Conservation (phyloP, 2,329 filamentous ascomycete genomes). For the Bipolaris oryzae region DNA sequence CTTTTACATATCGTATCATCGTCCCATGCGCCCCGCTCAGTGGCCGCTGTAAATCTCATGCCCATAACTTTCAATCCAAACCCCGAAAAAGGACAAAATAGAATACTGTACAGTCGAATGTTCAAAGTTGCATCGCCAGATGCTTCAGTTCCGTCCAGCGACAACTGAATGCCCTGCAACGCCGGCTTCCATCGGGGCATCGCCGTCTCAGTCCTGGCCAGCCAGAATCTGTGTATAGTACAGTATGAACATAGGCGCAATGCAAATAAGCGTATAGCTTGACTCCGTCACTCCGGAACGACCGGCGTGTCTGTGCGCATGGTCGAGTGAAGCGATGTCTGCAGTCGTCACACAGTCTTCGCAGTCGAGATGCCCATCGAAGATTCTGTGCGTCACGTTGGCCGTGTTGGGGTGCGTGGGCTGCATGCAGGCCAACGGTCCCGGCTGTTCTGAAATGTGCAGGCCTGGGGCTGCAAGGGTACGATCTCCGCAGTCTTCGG, state of each 20-base stretch:
- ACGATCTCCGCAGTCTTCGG: conserved; percentile 22
- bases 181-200: not conserved
- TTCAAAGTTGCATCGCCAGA: conserved; percentile 2
- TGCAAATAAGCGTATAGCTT: conserved; percentile 6
- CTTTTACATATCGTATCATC: conserved; percentile 17
- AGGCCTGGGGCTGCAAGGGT: conserved; percentile 11
- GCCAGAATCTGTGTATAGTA: not conserved
- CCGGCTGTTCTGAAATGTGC: conserved; percentile 33
- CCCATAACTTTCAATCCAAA: not conserved
- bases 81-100: not conserved
- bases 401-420: conserved; percentile 6
- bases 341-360: conserved; percentile 4
- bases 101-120: conserved; percentile 16
- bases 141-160: conserved; percentile 19
- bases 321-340: not conserved
- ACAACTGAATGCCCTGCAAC: conserved; percentile 16
- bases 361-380: not conserved
- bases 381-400: conserved; percentile 15
- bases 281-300: not conserved
- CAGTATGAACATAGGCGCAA: not conserved
- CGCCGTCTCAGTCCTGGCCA: not conserved
- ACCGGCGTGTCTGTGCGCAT: no score
- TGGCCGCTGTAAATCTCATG: conserved; percentile 16
- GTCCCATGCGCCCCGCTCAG: conserved; percentile 16
- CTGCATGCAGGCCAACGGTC: conserved; percentile 23